A percentile compares a stretch with the other conserved stretches of the same genome.
Conservation (phyloP, 257 asterid species). For the Linaria vulgaris region DNA sequence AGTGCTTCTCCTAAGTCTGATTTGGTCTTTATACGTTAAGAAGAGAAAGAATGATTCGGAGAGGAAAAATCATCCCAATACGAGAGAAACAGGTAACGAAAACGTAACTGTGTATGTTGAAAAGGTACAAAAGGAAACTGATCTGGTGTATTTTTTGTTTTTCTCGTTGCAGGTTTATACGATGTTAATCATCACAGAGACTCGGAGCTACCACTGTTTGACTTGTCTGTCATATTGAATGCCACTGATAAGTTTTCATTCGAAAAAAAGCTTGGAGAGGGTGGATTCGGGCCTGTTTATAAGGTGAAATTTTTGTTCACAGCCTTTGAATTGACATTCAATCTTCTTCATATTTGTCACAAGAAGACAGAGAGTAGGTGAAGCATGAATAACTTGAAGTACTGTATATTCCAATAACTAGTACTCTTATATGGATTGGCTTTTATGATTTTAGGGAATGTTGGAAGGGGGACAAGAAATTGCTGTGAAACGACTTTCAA, state of each 20-base stretch:
- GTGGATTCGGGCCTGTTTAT: no score
- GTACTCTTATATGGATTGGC: background rate
- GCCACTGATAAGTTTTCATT: background rate
- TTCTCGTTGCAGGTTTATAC: no score
- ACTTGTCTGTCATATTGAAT: background rate
- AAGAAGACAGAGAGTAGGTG: background rate
- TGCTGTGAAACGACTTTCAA: constrained; percentile 10
- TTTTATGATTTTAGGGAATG: background rate
- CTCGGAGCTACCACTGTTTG: constrained; percentile 2
- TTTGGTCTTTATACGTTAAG: background rate
- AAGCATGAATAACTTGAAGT: background rate
- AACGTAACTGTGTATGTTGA: no score
- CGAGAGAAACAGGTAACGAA: background rate
- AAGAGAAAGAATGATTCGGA: constrained; percentile 4
- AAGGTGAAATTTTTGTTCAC: background rate
- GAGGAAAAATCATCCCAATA: no score
- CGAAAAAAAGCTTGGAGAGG: background rate
- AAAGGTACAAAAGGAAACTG: no score
- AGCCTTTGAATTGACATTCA: no score
- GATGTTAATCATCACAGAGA: background rate
- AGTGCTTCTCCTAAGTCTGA: background rate
- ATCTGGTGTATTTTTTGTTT: no score
- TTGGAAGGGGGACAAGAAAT: constrained; percentile 14
- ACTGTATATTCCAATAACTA: background rate
- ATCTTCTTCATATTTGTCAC: no score